Evolutionary conservation across 345 rosid species (phyloP).

Genomic region (Fremontodendron californicum): DNA sequence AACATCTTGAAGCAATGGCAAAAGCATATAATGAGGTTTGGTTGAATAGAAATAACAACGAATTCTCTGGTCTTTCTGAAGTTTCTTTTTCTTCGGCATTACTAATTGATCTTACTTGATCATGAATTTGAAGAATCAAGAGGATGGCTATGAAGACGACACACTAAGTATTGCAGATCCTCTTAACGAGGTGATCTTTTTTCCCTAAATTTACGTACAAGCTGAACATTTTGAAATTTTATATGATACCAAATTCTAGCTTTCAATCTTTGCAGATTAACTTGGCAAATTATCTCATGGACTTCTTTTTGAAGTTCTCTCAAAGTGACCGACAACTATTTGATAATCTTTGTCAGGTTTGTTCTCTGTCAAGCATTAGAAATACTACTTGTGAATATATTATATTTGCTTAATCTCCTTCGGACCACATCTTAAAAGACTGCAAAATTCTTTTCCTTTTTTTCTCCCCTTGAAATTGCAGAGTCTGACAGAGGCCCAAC

Average conservation of each 20-base stretch:
- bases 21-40: conserved; percentile 57
- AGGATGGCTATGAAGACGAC: conserved; percentile 57
- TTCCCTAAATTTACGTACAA: background rate
- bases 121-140: conserved; percentile 44
- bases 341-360: conserved; percentile 69
- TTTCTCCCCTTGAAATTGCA: conserved; percentile 34
- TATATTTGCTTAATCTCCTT: background rate
- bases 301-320: conserved; percentile 55
- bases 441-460: background rate
- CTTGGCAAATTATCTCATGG: conserved; percentile 61
- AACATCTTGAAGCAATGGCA: conserved; percentile 82
- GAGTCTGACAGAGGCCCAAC: conserved; percentile 53
- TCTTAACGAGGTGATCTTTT: conserved; percentile 59
- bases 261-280: conserved; percentile 51
- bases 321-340: conserved; percentile 47
- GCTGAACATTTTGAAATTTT: background rate
- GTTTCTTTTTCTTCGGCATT: background rate
- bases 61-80: background rate
- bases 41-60: background rate
- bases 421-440: background rate
- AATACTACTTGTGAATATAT: background rate
- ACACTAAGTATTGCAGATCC: conserved; percentile 49
- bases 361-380: conserved; percentile 12
- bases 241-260: background rate
- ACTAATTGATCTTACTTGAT: conserved; percentile 7